phyloP scores from a whole-genome alignment of 208 protist species.

The Wallacemonas sp. region DNA sequence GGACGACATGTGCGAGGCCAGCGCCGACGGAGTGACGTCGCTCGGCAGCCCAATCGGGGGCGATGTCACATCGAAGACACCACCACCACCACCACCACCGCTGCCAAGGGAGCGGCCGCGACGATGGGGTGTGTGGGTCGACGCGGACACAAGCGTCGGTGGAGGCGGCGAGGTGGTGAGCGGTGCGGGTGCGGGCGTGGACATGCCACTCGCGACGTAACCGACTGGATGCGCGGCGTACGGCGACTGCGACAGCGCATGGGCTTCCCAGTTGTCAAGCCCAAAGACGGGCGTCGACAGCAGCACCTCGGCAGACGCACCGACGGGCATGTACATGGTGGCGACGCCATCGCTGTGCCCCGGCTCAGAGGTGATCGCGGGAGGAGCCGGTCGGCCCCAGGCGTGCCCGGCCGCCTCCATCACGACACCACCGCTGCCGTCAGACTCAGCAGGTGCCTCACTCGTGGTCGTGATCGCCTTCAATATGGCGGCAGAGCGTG shows the following conservation, averaged over 20 bases:
- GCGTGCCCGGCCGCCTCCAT: no score
- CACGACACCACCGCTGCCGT: neutral
- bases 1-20: neutral
- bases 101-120: no score
- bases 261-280: neutral
- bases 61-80: neutral
- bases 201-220: neutral
- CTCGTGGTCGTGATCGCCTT: neutral
- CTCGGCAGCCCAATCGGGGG: neutral
- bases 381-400: no score
- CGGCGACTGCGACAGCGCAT: neutral
- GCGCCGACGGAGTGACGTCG: neutral
- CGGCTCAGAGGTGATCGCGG: no score
- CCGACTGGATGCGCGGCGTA: neutral
- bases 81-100: neutral
- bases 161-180: neutral
- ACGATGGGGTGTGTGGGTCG: no score
- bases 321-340: no score
- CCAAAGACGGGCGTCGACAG: neutral
- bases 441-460: neutral
- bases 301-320: neutral
- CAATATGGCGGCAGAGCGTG: constrained; percentile 5
- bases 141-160: no score
- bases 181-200: neutral
- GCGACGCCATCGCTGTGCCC: no score